These are phyloP conservation scores for Pleurotus eryngii DNA, from an alignment of 768 basidiomycete species.

Conservation along the genomic window DNA sequence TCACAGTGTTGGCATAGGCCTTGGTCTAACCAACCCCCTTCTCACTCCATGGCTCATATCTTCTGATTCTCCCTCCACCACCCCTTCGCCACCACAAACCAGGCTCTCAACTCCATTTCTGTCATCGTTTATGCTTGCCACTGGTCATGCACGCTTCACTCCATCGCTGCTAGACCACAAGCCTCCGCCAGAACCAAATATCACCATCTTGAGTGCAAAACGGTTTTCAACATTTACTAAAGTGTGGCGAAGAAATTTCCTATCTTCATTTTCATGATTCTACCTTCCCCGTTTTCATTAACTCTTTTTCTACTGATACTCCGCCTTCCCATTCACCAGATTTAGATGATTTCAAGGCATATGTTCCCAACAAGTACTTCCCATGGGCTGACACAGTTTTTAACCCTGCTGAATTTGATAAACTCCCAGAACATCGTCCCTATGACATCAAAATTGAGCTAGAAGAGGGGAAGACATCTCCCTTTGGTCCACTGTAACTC, in stretches of 20 bases:
- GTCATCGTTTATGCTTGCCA: not conserved
- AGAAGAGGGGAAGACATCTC: constrained; percentile 28
- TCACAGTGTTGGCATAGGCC: constrained; percentile 24
- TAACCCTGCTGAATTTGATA: constrained; percentile 18
- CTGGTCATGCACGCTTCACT: not conserved
- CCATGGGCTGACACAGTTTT: constrained; percentile 24
- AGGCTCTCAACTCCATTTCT: not conserved
- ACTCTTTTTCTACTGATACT: constrained; percentile 5
- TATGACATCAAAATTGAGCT: constrained; percentile 32
- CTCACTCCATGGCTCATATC: not conserved
- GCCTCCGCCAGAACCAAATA: not conserved
- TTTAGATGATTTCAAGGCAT: constrained; percentile 5
- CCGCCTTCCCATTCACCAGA: constrained; percentile 2
- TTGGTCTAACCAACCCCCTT: constrained; percentile 18
- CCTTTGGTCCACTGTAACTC: constrained; percentile 32
- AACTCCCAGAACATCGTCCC: constrained; percentile 29
- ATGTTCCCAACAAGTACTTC: constrained; percentile 25
- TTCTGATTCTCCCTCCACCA: not conserved
- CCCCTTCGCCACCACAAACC: not conserved
- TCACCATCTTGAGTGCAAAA: not conserved
- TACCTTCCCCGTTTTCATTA: constrained; percentile 13
- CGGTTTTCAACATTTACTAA: not conserved
- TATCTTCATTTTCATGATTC: constrained; percentile 11
- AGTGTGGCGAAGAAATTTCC: not conserved
- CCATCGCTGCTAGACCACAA: not conserved